Evolutionary conservation across 202 grass and related monocot species (phyloP).

Genomic region (Hordeum pubiflorum): DNA sequence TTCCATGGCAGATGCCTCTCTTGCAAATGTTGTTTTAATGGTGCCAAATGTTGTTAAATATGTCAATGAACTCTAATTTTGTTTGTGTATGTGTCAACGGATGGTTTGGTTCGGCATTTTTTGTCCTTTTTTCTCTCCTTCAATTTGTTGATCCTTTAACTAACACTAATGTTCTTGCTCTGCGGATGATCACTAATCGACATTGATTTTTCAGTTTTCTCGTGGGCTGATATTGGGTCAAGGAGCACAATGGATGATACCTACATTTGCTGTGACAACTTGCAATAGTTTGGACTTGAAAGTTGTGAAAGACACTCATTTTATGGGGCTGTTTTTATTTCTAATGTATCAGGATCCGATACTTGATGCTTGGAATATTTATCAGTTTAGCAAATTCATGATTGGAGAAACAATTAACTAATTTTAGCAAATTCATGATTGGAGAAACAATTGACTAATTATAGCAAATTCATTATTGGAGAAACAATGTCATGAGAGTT

Average conservation of each 20-base stretch:
- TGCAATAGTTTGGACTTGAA: slow-evolving; percentile 54
- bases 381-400: not conserved
- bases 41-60: not conserved
- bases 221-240: slow-evolving; percentile 62
- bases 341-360: not conserved
- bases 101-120: not conserved
- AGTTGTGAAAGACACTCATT: slow-evolving; percentile 58
- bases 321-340: slow-evolving; percentile 54
- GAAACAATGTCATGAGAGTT: slow-evolving; percentile 8
- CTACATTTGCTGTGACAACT: slow-evolving; percentile 64
- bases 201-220: no score
- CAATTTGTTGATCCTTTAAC: not conserved
- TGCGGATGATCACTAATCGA: no score
- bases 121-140: not conserved
- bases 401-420: slow-evolving; percentile 17
- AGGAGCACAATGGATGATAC: slow-evolving; percentile 78
- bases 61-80: not conserved
- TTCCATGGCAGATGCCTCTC: not conserved
- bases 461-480: not conserved
- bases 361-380: not conserved
- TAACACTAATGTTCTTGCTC: no score
- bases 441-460: slow-evolving; percentile 15
- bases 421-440: not conserved
- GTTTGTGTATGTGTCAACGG: not conserved
- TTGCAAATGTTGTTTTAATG: not conserved